phyloP scores from a whole-genome alignment of 176 grass and related monocot species.

The Oryza brachyantha region DNA sequence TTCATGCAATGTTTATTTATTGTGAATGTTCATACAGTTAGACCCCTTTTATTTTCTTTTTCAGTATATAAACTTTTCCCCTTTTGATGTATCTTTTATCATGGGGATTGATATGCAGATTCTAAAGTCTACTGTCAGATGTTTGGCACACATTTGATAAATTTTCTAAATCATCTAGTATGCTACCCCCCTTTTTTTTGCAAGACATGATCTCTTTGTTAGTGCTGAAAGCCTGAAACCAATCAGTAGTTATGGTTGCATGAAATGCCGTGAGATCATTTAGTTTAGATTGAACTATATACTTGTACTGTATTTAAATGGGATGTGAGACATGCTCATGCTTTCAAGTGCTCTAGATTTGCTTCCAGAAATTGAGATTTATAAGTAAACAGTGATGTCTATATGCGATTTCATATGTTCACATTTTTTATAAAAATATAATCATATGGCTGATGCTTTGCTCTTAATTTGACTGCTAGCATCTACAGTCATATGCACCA shows the following conservation, averaged over 20 bases:
- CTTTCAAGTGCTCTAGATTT: constrained; percentile 20
- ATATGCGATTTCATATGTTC: neutral
- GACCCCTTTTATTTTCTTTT: constrained; percentile 3
- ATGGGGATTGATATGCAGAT: neutral
- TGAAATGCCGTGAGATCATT: neutral
- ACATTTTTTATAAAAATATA: neutral
- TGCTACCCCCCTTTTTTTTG: neutral
- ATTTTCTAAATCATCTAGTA: neutral
- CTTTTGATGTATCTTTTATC: neutral
- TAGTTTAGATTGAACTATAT: neutral
- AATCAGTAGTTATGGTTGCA: neutral
- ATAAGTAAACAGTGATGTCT: neutral
- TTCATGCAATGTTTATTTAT: neutral
- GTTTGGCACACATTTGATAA: constrained; percentile 1
- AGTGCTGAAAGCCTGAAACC: constrained; percentile 9
- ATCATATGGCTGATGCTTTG: neutral
- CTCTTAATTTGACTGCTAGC: constrained; percentile 10
- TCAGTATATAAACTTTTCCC: neutral
- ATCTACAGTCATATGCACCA: constrained; percentile 9
- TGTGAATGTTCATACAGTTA: neutral
- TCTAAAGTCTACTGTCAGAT: neutral
- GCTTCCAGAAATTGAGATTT: neutral
- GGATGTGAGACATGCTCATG: neutral
- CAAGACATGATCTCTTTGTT: constrained; percentile 14
- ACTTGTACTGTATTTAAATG: neutral